Evolutionary conservation across 257 asterid genomes (phyloP), one percentile per base, ranked within the genome.

Genomic region (Solanum etuberosum): DNA sequence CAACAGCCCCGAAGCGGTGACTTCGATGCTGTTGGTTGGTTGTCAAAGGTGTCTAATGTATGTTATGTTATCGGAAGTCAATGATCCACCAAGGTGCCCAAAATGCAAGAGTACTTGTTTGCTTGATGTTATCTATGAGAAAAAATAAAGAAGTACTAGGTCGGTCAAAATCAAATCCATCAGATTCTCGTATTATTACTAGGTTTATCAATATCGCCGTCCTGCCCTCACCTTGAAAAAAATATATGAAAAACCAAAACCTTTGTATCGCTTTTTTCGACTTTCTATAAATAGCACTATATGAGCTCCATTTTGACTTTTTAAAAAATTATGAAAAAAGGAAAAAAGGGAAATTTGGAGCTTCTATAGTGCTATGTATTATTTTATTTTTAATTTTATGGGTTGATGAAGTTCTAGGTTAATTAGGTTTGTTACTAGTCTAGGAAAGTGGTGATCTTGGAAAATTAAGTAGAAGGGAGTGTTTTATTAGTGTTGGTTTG

Each of bases 21-120:
- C 95, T 16, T 70, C 87, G 10, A 85, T 85, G 87, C 21, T 85
- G 31, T 77, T 85, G 40, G 95, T 90, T 48, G 97, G 97, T 13
- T 96, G 99, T 87, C 98, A 96, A 0, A 89, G 97, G 57, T 96
- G 99, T 88, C 96, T 95, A 73, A 95, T 96, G 99, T 96, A 96
- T 68, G 94, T 96, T 35, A 96, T 96, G 98, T 88, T 96, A 4
- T 88, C 98, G 1, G 98, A 94, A 90, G 94, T 93, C 9, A 80
- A 46, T 86, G 97, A 93, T 70, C 98, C 98, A 1, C 98, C 97
- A 2, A 88, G 93, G 38, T 96, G 99, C 91, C 99, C 99, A 54
- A 95, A 94, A 85, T 96, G 99, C 91, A 96, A 95, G 90, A 94
- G 98, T 91, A 92, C 96, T 40, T 97, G 94, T 20, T 88, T 96